phyloP scores from a whole-genome alignment of 2,329 filamentous ascomycete genomes.

The Nemania diffusa region DNA sequence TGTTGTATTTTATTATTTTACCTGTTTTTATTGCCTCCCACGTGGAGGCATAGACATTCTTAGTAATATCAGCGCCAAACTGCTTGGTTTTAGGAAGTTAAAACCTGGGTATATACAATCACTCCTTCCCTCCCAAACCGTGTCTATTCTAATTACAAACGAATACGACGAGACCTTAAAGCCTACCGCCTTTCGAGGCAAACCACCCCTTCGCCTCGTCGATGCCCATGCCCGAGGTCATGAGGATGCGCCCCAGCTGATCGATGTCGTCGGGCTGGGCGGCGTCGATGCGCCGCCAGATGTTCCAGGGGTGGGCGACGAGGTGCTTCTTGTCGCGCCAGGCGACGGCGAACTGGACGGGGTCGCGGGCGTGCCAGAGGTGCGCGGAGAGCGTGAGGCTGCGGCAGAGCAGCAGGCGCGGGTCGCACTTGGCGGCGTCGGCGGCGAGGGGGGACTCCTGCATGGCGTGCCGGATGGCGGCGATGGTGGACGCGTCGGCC shows the following conservation, averaged over 20 bases:
- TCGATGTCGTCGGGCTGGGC: constrained; percentile 35
- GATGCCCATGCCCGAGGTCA: constrained; percentile 33
- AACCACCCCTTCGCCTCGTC: constrained; percentile 38
- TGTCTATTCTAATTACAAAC: neutral
- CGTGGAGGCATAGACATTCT: neutral
- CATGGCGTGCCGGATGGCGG: constrained; percentile 13
- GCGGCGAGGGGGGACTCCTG: neutral
- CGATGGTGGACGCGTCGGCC: constrained; percentile 8
- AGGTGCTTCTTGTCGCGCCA: constrained; percentile 35
- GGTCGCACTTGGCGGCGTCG: constrained; percentile 10
- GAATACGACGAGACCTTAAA: constrained; percentile 2
- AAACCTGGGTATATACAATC: neutral
- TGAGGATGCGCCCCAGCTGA: constrained; percentile 31
- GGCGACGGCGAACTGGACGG: constrained; percentile 35
- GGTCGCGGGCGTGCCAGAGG: constrained; percentile 34
- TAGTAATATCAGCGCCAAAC: neutral
- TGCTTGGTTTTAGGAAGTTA: neutral
- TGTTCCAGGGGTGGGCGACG: constrained; percentile 23
- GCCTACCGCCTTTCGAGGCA: constrained; percentile 26
- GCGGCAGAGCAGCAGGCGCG: constrained; percentile 26
- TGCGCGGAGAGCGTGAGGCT: constrained; percentile 38
- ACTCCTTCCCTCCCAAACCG: neutral
- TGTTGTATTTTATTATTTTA: neutral
- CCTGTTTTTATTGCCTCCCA: neutral
- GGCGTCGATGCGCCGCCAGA: constrained; percentile 12